Base-by-base conservation (phyloP, 73 alveolate genomes). In the Blepharisma stoltei region DNA sequence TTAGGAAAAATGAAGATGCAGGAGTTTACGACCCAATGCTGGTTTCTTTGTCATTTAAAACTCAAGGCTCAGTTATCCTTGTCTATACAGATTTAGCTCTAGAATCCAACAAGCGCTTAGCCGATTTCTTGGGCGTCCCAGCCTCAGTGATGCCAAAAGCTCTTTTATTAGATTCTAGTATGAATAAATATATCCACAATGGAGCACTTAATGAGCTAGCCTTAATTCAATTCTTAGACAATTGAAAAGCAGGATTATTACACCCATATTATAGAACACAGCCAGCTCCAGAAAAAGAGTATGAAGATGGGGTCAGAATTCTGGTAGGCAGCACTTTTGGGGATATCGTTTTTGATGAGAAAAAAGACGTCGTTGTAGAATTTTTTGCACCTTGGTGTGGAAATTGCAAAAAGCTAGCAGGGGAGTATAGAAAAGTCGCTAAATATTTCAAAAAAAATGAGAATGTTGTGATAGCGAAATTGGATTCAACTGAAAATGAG, bases 401-500 rank as follows among this genome's bases (percentile, higher is more conserved):
- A 46, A 77, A 73, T 68, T 90, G 97, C 77, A 44, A 83, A 80
- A 66, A 92, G 55, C 88, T 95, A 53, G 97, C 94, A 27, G 98
- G 98, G 41, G 93, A 88, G 83, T 95, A 89, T 84, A 94, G 89
- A 25, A 90, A 90, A 67, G 87, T 94, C 47, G 99, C 98, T 54
- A 75, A 83, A 70, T 87, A 90, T 65, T 80, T 94, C 78, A 89
- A 60, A 18, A 91, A 84, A 25, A 81, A 81, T 69, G 14, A 18
- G 11, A 84, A 83, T 75, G 77, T 95, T 80, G 85, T 89, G 54
- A 90, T 95, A 49, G 99, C 98, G 41, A 92, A 93, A 81, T 76
- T 92, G 78, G 99, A 95, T 77, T 89, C 98, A 4, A 90, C 99
- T 44, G 95, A 87, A 52, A 95, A 95, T 83, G 98, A 95, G 55